These are phyloP conservation scores for Fusarium sp. DNA, from an alignment of 2,329 filamentous ascomycete species.

Conservation along the genomic window DNA sequence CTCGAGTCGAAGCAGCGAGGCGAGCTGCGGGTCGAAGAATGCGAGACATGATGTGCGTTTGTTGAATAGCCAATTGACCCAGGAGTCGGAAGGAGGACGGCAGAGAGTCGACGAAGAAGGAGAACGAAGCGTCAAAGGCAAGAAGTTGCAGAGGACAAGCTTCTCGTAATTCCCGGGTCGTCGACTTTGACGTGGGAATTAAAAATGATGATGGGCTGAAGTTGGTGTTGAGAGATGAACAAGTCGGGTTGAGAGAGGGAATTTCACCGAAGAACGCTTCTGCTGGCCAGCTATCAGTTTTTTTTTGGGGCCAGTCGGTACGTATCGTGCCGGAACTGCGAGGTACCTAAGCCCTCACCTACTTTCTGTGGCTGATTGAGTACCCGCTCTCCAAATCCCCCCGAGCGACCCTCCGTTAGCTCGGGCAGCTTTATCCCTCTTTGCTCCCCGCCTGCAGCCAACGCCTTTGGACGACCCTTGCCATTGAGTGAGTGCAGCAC, in stretches of 20 bases:
- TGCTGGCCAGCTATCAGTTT: constrained; percentile 45
- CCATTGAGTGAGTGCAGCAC: constrained; percentile 17
- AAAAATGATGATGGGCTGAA: constrained; percentile 38
- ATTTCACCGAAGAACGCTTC: constrained; percentile 46
- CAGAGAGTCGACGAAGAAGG: constrained; percentile 23
- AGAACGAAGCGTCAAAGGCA: constrained; percentile 25
- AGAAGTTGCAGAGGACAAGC: constrained; percentile 40
- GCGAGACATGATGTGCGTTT: constrained; percentile 58
- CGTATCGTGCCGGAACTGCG: constrained; percentile 46
- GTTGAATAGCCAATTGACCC: constrained; percentile 41
- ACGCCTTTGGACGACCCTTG: constrained; percentile 27
- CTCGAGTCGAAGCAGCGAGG: constrained; percentile 58
- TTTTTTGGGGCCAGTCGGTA: constrained; percentile 48
- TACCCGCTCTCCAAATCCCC: constrained; percentile 41
- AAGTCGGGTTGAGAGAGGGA: constrained; percentile 48
- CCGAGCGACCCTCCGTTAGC: constrained; percentile 44
- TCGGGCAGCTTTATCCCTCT: constrained; percentile 48
- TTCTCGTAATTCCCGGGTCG: constrained; percentile 44
- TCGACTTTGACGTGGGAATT: constrained; percentile 44
- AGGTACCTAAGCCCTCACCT: constrained; percentile 38
- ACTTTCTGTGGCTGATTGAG: constrained; percentile 16
- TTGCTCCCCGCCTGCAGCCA: constrained; percentile 33
- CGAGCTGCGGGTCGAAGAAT: constrained; percentile 63
- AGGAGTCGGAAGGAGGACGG: constrained; percentile 30
- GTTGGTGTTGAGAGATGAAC: constrained; percentile 44